Evolutionary conservation across 108 stramenopile genomes (phyloP), one percentile per base, ranked within the genome.

Genomic region (Cyclotella distinguenda): DNA sequence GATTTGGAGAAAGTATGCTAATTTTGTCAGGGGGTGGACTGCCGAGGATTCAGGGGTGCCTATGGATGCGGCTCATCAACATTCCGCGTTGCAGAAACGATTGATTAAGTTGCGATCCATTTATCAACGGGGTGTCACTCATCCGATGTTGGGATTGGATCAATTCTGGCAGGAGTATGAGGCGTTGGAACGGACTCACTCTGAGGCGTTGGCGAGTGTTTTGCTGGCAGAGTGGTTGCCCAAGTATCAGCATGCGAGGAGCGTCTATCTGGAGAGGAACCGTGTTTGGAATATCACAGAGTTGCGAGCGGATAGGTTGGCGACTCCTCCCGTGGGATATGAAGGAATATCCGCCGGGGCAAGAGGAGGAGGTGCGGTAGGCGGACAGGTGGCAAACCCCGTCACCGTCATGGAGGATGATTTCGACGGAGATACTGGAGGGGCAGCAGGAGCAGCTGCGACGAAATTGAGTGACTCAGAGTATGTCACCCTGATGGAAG

Each of bases 91-190:
- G 9, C 85, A 87, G 43, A 83, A 80, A 47, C 91, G 89, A 55
- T 78, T 88, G 83, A 30, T 66, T 34, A 68, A 72, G 44, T 54
- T 93, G 25, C 89, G 92, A 3, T 64, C 60, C 39, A 60, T 90
- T 15, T 93, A 90, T 74, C 88, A 93, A 54, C 76, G 84, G n/a
- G 68, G 87, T 15, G 77, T 90, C 11, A 75, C 75, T 15, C 81
- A 85, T 78, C 92, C 92, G 39, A 93, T 93, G 92, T 76, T 80
- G 9, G 89, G 89, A 6, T 64, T 93, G 54, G 92, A 93, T 81
- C 78, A 81, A 39, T 68, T 87, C 12, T 93, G 92, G 92, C 83
- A 87, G 63, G 92, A 93, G 57, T 93, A 93, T 66, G 92, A 93
- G 58, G 56, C 68, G 25, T 93, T 88, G 61, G 92, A 93, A 70